Evolutionary conservation across 148 eudicot genomes (phyloP).

Genomic region (Rhododendron ferrugineum): DNA sequence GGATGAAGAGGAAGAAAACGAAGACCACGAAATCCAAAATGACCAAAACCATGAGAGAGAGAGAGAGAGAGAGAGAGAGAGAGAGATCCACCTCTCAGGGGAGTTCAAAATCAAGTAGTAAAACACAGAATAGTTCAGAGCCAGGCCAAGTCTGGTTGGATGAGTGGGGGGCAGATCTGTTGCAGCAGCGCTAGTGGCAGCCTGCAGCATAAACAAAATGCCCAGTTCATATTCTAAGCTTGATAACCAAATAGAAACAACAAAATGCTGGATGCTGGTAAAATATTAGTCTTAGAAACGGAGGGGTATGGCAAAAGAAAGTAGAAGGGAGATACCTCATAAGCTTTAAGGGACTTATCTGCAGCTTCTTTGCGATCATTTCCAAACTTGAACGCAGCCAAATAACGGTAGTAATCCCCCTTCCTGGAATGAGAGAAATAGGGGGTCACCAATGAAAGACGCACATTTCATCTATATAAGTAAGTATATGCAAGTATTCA

Average conservation of each 20-base stretch:
- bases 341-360: slow-evolving; percentile 41
- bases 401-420: slow-evolving; percentile 40
- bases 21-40: neutral
- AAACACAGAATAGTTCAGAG: slow-evolving; percentile 32
- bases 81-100: slow-evolving; percentile 31
- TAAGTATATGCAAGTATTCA: neutral
- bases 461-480: neutral
- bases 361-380: slow-evolving; percentile 40
- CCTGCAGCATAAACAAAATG: slow-evolving; percentile 14
- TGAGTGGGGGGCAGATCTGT: slow-evolving; percentile 30
- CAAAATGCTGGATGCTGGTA: neutral
- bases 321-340: slow-evolving; percentile 23
- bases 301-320: neutral
- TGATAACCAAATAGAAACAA: neutral
- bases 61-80: too few relatives aligned
- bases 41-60: neutral
- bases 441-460: neutral
- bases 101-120: slow-evolving; percentile 30
- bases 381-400: slow-evolving; percentile 40
- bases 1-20: neutral
- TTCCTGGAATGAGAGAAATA: slow-evolving; percentile 16
- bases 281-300: neutral
- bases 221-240: neutral
- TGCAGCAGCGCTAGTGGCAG: slow-evolving; percentile 27
- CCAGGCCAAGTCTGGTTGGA: slow-evolving; percentile 31